phyloP scores from a whole-genome alignment of 2,329 filamentous ascomycete genomes.

The Pezicula rhizophila region DNA sequence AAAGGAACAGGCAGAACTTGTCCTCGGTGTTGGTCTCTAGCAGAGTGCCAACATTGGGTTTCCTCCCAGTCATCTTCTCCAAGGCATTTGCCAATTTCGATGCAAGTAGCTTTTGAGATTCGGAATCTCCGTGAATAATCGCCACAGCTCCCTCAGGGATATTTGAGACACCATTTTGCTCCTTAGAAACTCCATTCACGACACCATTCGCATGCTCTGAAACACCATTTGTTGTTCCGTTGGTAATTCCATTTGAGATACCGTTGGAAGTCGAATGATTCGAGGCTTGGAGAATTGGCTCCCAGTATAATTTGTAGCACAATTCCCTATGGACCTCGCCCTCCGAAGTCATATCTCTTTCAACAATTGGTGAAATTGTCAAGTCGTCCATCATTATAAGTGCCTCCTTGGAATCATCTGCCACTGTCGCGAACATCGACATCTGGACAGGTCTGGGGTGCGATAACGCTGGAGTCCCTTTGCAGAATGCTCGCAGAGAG shows the following conservation, averaged over 20 bases:
- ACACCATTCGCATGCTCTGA: neutral
- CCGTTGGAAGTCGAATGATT: constrained; percentile 12
- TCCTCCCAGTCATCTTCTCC: constrained; percentile 28
- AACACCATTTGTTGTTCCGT: constrained; percentile 2
- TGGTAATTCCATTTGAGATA: constrained; percentile 1
- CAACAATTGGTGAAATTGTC: constrained; percentile 35
- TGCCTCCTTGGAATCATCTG: constrained; percentile 25
- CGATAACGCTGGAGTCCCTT: constrained; percentile 22
- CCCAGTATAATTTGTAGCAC: constrained; percentile 43
- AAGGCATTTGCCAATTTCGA: constrained; percentile 29
- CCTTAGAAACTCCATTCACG: neutral
- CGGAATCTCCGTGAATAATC: constrained; percentile 16
- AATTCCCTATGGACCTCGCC: constrained; percentile 32
- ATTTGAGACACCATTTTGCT: constrained; percentile 24
- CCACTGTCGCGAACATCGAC: constrained; percentile 31
- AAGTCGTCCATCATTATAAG: constrained; percentile 33
- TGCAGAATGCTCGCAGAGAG: constrained; percentile 32
- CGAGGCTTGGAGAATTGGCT: constrained; percentile 24
- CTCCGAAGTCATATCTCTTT: constrained; percentile 26
- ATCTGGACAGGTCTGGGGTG: constrained; percentile 33
- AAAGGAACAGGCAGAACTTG: constrained; percentile 38
- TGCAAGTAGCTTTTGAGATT: constrained; percentile 26
- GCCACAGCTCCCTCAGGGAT: constrained; percentile 28
- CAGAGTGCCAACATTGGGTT: constrained; percentile 29
- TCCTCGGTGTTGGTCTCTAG: constrained; percentile 21